phyloP scores from a whole-genome alignment of 345 rosid genomes.

The Geranium brycei region DNA sequence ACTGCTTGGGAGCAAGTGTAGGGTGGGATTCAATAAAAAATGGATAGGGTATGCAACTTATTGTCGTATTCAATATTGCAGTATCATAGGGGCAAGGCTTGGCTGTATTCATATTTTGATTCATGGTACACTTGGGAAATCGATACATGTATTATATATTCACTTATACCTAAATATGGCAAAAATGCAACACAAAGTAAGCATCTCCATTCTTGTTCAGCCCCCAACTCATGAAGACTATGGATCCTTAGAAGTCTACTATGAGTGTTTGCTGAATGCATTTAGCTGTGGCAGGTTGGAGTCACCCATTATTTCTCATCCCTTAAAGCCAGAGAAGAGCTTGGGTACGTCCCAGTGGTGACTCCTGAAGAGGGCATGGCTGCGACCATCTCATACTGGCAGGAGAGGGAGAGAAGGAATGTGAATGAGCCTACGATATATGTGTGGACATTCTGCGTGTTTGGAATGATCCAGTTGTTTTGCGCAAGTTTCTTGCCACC shows the following conservation, averaged over 20 bases:
- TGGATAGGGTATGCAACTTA: background rate
- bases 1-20: too few species aligned
- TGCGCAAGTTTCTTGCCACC: conserved; percentile 54
- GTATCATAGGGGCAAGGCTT: background rate
- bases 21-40: too few species aligned
- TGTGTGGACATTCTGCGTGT: conserved; percentile 34
- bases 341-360: conserved; percentile 75
- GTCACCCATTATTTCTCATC: conserved; percentile 83
- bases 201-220: too few species aligned
- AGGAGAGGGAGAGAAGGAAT: conserved; percentile 50
- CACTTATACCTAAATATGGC: too few species aligned
- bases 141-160: too few species aligned
- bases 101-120: background rate
- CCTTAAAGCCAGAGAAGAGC: conserved; percentile 82
- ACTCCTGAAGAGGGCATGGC: conserved; percentile 78
- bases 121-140: background rate
- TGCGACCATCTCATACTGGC: conserved; percentile 67
- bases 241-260: too few species aligned
- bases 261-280: conserved; percentile 9
- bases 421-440: conserved; percentile 58
- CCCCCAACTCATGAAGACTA: too few species aligned
- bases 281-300: conserved; percentile 47
- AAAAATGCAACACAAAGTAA: too few species aligned
- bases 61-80: background rate
- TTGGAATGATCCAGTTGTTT: conserved; percentile 41